A percentile compares a stretch with the other conserved stretches of the same genome.
These are phyloP conservation scores for Wickerhamomyces bovis DNA, from an alignment of 805 yeast species.

Conservation along the genomic window DNA sequence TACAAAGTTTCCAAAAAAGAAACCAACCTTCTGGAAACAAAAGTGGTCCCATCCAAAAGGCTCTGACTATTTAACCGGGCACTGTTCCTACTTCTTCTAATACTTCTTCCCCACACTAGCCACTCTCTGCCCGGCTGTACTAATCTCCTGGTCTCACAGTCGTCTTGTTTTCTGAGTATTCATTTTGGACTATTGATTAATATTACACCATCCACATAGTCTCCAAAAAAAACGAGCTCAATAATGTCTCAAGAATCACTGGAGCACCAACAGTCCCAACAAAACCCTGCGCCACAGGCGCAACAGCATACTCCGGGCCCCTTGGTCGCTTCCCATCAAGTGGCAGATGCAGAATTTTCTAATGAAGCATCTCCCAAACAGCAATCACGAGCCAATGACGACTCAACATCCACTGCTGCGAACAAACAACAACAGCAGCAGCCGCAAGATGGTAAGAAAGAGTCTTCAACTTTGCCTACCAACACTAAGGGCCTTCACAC, in stretches of 20 bases:
- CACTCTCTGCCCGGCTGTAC: too few species aligned
- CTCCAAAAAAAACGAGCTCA: too few species aligned
- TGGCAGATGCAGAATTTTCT: neutral
- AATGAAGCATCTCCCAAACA: neutral
- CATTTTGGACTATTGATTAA: too few species aligned
- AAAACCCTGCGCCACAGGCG: neutral
- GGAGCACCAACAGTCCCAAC: neutral
- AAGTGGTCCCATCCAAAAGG: too few species aligned
- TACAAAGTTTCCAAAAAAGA: too few species aligned
- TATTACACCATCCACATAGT: too few species aligned
- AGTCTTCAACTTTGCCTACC: conserved; percentile 9
- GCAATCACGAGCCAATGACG: neutral
- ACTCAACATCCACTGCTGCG: neutral
- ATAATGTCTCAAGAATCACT: neutral
- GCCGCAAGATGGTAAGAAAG: neutral
- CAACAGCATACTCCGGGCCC: neutral
- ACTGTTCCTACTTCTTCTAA: neutral
- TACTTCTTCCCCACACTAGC: too few species aligned
- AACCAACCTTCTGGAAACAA: too few species aligned
- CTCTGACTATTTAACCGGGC: neutral
- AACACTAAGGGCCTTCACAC: conserved; percentile 32
- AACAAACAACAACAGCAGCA: neutral
- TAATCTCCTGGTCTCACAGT: too few species aligned
- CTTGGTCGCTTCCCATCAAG: neutral
- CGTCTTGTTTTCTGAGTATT: too few species aligned